Percentiles rank a stretch among this genome's conserved stretches.
These are phyloP conservation scores for Exidia glandulosa DNA, from an alignment of 768 basidiomycete species.

Conservation along the genomic window DNA sequence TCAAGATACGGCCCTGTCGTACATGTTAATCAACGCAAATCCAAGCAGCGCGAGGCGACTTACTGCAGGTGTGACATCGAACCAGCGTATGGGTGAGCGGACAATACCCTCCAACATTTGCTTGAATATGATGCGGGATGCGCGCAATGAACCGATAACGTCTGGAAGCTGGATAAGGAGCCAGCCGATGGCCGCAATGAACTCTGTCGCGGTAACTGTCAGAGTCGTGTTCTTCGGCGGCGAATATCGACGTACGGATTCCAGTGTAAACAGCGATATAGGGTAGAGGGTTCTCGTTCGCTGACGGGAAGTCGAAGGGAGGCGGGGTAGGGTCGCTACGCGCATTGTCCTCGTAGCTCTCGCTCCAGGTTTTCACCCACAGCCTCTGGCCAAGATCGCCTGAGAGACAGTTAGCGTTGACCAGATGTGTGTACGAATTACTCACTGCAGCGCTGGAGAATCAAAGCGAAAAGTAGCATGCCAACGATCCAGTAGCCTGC, in stretches of 20 bases:
- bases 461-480: background rate
- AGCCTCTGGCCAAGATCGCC: background rate
- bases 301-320: background rate
- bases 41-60: background rate
- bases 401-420: no score
- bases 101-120: slow-evolving; percentile 9
- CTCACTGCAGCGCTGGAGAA: background rate
- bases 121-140: slow-evolving; percentile 13
- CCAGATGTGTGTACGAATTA: no score
- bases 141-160: slow-evolving; percentile 8
- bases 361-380: background rate
- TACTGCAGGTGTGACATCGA: slow-evolving; percentile 18
- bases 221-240: background rate
- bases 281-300: background rate
- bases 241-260: background rate
- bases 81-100: slow-evolving; percentile 16
- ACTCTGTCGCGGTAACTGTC: background rate
- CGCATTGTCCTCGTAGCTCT: background rate
- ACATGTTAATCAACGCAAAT: background rate
- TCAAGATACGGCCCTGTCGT: background rate
- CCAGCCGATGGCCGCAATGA: background rate
- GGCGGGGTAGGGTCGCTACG: background rate
- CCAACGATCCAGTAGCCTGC: background rate
- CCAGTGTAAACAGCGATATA: background rate
- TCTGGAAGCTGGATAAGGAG: background rate